Evolutionary conservation across 2,329 filamentous ascomycete species (phyloP), one percentile per base, ranked within the genome.

Genomic region (Talaromyces sp.): DNA sequence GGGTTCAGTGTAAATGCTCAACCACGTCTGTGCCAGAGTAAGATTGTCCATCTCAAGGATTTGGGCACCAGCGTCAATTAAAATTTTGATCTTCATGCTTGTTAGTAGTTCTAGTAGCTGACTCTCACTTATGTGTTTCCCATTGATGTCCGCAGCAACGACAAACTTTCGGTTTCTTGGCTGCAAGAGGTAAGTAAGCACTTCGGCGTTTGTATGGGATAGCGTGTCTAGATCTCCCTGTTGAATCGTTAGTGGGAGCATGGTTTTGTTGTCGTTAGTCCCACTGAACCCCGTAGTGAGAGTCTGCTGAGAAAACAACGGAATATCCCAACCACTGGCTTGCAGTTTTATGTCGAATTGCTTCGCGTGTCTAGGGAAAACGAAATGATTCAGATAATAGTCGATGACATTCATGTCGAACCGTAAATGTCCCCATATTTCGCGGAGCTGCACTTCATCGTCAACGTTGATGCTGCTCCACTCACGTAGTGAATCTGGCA

Each of bases 211-310:
- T 0, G 86, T 89, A 54, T 88, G 83, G 0, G 72, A 66, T 0
- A 89, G 76, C 0, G 75, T 70, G 0, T 77, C 72, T 0, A 90
- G 76, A 61, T 91, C 86, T 0, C 83, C 71, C 57, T 90, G 87
- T 19, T 74, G 70, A 19, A 90, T 84, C 0, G 79, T 85, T n/a
- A 85, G 69, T 0, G 88, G 88, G 0, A 90, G 71, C 38, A 88
- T 76, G 0, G 72, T 74, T 43, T 81, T 77, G 26, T 83, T 85
- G 66, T 91, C 88, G 46, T 89, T 90, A 0, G 88, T 91, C 0
- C 88, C 88, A 8, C 85, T 88, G 67, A 91, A 91, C 0, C 88
- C 88, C 0, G 87, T 89, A 0, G 86, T 88, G 9, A 58, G 14
- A 60, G 21, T 17, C 27, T 21, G 10, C 51, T 9, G 41, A 27